Evolutionary conservation across 306 rosid species (phyloP).

Genomic region (Quercus wislizeni): DNA sequence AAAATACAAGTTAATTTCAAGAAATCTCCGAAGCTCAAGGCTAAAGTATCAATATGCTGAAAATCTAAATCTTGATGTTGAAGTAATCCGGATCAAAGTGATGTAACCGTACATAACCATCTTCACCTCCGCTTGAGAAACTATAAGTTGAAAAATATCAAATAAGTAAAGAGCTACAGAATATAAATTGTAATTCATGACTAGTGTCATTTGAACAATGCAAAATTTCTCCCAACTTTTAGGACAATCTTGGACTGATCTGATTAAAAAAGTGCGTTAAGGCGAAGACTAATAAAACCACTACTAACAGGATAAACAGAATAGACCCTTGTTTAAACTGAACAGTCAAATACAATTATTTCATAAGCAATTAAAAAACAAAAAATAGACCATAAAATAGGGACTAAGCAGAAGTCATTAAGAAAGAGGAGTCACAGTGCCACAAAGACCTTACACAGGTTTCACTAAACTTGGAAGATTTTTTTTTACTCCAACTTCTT

Average conservation of each 20-base stretch:
- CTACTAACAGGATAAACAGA: not conserved
- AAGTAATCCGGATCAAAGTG: constrained; percentile 92
- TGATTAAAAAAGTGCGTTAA: not conserved
- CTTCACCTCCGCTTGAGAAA: constrained; percentile 97
- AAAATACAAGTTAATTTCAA: not conserved
- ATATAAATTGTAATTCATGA: not conserved
- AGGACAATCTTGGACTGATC: not conserved
- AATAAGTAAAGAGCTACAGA: not conserved
- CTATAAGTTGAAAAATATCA: constrained; percentile 28
- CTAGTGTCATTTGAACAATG: not conserved
- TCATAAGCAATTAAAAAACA: not conserved
- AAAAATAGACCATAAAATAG: not conserved
- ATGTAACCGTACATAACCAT: constrained; percentile 88
- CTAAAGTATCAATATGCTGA: constrained; percentile 11
- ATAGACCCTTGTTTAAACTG: not conserved
- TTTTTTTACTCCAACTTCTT: not conserved
- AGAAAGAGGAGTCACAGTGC: not conserved
- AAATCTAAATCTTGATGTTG: constrained; percentile 66
- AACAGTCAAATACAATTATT: not conserved
- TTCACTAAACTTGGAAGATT: not conserved
- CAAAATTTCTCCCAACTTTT: too few relatives aligned
- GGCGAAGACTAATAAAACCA: not conserved
- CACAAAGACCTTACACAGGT: too few relatives aligned
- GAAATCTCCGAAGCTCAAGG: not conserved
- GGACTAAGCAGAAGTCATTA: not conserved